Evolutionary conservation across 2,329 filamentous ascomycete genomes (phyloP).

Genomic region (Thelonectria olida): DNA sequence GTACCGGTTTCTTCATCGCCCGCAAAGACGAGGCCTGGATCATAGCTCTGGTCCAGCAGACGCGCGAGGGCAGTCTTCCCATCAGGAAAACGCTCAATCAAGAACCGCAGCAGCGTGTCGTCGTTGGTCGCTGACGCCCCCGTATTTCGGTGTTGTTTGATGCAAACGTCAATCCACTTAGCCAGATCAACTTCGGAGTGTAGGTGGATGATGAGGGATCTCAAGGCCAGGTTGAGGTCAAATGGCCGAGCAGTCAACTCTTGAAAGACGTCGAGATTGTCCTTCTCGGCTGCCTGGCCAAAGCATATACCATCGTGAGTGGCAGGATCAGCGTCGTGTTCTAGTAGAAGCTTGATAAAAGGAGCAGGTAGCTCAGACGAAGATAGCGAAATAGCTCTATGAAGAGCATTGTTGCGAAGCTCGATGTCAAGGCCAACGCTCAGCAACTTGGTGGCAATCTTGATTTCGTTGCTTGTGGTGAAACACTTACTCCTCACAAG

Average conservation of each 20-base stretch:
- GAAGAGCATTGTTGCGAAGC: background rate
- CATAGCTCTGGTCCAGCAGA: background rate
- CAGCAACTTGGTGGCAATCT: background rate
- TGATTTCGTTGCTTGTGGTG: background rate
- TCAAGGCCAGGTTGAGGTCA: background rate
- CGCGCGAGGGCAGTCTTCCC: background rate
- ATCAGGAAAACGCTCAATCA: background rate
- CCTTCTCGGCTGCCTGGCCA: background rate
- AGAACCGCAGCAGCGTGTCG: background rate
- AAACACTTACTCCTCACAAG: background rate
- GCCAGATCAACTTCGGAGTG: background rate
- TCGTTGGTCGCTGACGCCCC: background rate
- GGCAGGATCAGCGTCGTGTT: background rate
- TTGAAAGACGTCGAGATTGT: background rate
- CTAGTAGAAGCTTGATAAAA: background rate
- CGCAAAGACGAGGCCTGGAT: background rate
- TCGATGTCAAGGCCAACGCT: background rate
- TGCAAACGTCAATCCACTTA: background rate
- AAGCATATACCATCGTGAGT: background rate
- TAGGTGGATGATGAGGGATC: background rate
- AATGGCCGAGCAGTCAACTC: background rate
- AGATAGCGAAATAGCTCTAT: background rate
- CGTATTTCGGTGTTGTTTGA: background rate
- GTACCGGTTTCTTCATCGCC: background rate
- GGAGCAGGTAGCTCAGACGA: background rate